A percentile compares a stretch with the other conserved stretches of the same genome.
These are phyloP conservation scores for Plectosphaerella sp. DNA, from an alignment of 2,329 filamentous ascomycete genomes.

Conservation along the genomic window DNA sequence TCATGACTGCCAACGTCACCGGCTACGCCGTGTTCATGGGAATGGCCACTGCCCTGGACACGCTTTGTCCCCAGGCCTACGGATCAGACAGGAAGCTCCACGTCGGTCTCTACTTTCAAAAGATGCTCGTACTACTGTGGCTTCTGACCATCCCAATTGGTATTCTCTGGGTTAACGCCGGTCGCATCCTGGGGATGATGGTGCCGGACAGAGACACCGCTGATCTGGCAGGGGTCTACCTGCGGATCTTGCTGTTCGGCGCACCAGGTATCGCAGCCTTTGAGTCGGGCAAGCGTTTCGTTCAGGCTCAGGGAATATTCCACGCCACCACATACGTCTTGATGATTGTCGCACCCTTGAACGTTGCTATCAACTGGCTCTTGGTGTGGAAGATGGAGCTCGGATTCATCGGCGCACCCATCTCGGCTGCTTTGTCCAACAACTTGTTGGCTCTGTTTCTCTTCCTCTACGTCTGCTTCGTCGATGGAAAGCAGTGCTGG, in stretches of 20 bases:
- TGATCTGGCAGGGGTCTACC: slow-evolving; percentile 65
- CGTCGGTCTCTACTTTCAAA: slow-evolving; percentile 76
- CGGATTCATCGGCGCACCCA: slow-evolving; percentile 74
- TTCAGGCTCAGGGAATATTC: slow-evolving; percentile 80
- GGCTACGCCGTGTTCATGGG: slow-evolving; percentile 77
- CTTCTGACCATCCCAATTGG: slow-evolving; percentile 66
- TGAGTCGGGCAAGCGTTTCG: slow-evolving; percentile 73
- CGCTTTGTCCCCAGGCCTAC: slow-evolving; percentile 88
- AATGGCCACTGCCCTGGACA: slow-evolving; percentile 83
- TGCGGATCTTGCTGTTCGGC: slow-evolving; percentile 65
- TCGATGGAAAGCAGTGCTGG: slow-evolving; percentile 74
- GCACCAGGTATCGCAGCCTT: slow-evolving; percentile 74
- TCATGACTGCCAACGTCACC: slow-evolving; percentile 76
- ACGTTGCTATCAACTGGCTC: slow-evolving; percentile 73
- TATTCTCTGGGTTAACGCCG: slow-evolving; percentile 64
- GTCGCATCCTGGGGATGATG: slow-evolving; percentile 57
- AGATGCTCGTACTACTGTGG: slow-evolving; percentile 76
- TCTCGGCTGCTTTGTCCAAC: slow-evolving; percentile 72
- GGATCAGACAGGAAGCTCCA: slow-evolving; percentile 85
- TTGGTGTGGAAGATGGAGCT: slow-evolving; percentile 68
- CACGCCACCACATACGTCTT: slow-evolving; percentile 75
- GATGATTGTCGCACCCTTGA: slow-evolving; percentile 70
- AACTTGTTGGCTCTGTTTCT: slow-evolving; percentile 70
- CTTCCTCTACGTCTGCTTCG: slow-evolving; percentile 67
- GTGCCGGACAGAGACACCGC: slow-evolving; percentile 71